Evolutionary conservation across 1,139 yeast species (phyloP), one percentile per base, ranked within the genome.

Genomic region (Pichia terricola): DNA sequence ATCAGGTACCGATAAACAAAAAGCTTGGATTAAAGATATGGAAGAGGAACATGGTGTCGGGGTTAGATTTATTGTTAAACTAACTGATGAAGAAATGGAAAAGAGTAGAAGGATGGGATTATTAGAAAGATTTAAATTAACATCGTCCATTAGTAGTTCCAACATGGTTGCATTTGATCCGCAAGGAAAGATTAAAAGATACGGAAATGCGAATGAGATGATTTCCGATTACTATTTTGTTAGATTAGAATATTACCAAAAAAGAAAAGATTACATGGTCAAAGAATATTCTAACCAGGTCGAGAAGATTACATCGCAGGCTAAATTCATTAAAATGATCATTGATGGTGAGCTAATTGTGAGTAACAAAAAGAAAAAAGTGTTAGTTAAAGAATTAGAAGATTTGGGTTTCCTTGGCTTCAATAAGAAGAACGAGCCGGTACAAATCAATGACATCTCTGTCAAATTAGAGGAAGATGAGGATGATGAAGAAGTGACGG

Each of bases 101-200:
- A 85, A 85, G 54, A 75, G 95, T 1, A 68, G 74, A 49, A 69
- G 70, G 43, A 74, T 81, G 30, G 98, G 98, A 0, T 70, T 87
- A 43, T 73, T 84, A 53, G 94, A 85, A 59, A 73, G 89, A 59
- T 94, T 94, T 67, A 88, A 84, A 61, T 71, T 94, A 45, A 68
- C 77, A 10, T 71, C 88, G 0, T 69, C 82, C 9, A 67, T 91
- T 38, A 81, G 76, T 61, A 69, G 86, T 53, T 75, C 80, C 42
- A 94, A 94, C 61, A 88, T 94, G 96, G 96, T 91, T 47, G 94
- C 96, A 0, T 94, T 94, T 65, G 97, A 91, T 65, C 77, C 95
- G n/a, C 74, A 75, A 48, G 95, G 96, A 36, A 77, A 94, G 55
- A 86, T 94, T 53, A 86, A 84, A 60, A 85, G 77, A 60, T 94